Conservation (phyloP, 441 rosid species). For the Populus hybrid region DNA sequence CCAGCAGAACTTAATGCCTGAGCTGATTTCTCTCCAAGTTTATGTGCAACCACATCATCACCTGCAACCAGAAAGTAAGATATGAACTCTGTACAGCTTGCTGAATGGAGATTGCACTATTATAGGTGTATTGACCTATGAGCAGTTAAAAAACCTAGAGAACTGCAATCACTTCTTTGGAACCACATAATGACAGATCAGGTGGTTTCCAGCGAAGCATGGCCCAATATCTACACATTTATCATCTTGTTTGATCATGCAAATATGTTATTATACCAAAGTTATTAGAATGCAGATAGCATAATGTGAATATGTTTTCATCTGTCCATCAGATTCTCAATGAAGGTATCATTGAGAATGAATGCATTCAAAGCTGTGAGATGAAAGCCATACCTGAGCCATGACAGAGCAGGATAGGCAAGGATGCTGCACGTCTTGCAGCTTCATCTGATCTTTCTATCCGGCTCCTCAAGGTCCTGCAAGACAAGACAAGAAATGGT, state of each 20-base stretch:
- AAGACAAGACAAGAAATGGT: conserved; percentile 16
- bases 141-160: background rate
- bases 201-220: background rate
- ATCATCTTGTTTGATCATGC: background rate
- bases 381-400: conserved; percentile 57
- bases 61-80: conserved; percentile 30
- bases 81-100: background rate
- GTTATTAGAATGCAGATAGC: background rate
- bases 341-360: background rate
- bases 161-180: background rate
- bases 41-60: conserved; percentile 61
- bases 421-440: conserved; percentile 55
- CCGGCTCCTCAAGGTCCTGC: conserved; percentile 52
- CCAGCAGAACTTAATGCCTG: conserved; percentile 42
- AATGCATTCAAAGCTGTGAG: background rate
- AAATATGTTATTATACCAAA: background rate
- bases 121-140: background rate
- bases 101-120: background rate
- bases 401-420: conserved; percentile 78
- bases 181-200: background rate
- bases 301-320: too few species aligned
- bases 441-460: conserved; percentile 42
- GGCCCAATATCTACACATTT: background rate
- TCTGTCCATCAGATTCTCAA: background rate
- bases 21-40: conserved; percentile 57